Evolutionary conservation across 164 flowering plant genomes (phyloP), one percentile per base, ranked within the genome.

Genomic region (Annona cherimola): DNA sequence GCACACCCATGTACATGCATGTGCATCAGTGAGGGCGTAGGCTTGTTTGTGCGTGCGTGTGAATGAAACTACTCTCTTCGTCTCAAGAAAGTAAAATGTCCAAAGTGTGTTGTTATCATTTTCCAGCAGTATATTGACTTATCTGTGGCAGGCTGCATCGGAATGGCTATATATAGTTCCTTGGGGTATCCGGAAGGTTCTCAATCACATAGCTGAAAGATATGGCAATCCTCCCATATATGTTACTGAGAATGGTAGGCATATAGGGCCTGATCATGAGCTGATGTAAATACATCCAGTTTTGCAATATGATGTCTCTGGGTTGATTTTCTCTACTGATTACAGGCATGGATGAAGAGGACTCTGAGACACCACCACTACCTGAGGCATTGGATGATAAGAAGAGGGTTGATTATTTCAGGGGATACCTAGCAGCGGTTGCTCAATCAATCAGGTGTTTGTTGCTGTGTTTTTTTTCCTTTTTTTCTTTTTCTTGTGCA

Each of bases 321-420:
- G 41, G 40, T 40, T 64, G 4, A 12, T 14, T 40, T 3, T n/a
- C 35, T 7, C 1, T 40, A 18, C 42, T 39, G 4, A 40, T 18
- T 69, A 11, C 81, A 94, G 98, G 98, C 54, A 92, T 94, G 97
- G 98, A 94, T 84, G 98, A 92, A 73, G 98, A 92, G 75, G 88
- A 94, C 14, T 68, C 77, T 76, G 83, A 74, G 43, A 66, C 73
- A 41, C 60, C 79, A 45, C 83, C 85, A 9, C 84, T 94, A 50
- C 81, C 89, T 75, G 97, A 92, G 80, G 81, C 84, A 78, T 81
- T 92, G 42, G 95, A 94, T 82, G 98, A 94, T 81, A 82, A 83
- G 76, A 73, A 83, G 77, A 80, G 98, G 79, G 87, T 87, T 63
- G 39, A 67, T 64, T 94, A 87, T 79, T 94, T 69, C 69, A 92